Base-by-base conservation (phyloP, 257 asterid genomes). In the Euphrasia confusa region DNA sequence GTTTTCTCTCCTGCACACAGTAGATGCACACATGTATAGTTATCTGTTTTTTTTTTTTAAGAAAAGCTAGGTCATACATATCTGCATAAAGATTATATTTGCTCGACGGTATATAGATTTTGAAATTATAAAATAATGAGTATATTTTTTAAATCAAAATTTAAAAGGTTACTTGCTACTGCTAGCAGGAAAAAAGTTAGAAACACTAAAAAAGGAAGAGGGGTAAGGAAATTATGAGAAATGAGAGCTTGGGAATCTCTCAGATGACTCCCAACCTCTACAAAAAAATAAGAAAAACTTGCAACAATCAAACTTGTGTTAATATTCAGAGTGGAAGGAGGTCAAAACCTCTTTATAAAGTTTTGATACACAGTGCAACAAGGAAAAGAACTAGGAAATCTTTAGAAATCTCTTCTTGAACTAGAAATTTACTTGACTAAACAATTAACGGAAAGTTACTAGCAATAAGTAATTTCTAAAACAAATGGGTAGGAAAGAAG, bases 1-100 rank as follows among this genome's bases (percentile, higher is more conserved):
- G 96, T 67, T 72, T 92, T 75, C 74, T 79, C 75, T 87, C 99
- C 96, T 88, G 75, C 66, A 74, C 58, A 73, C 37, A 72, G 63
- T 52, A 70, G 50, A 52, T 26, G 40, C 12, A 60, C 35, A 18
- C 14, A 52, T 54, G 48, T 58, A 45, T 37, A 57, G 24, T 68
- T 60, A 57, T 24, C 2, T 42, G 30, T 32, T 18, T 21, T 21
- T 32, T 18, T 21, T 21, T 21, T 2, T 14, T 42, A 24, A 48
- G 39, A 12, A 58, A 14, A 60, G 15, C 47, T 15, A 53, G 55
- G 54, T 48, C 42, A 37, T 53, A 56, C 7, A 5, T 44, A 49
- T 32, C 47, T 57, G 33, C 50, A 17, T 0, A 47, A 67, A 18
- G 48, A 39, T 40, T 26, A 45, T 32, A 47, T 10, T 35, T 10